These are phyloP conservation scores for Ophiostoma triangulosporum DNA, from an alignment of 2,329 filamentous ascomycete species.

Conservation along the genomic window DNA sequence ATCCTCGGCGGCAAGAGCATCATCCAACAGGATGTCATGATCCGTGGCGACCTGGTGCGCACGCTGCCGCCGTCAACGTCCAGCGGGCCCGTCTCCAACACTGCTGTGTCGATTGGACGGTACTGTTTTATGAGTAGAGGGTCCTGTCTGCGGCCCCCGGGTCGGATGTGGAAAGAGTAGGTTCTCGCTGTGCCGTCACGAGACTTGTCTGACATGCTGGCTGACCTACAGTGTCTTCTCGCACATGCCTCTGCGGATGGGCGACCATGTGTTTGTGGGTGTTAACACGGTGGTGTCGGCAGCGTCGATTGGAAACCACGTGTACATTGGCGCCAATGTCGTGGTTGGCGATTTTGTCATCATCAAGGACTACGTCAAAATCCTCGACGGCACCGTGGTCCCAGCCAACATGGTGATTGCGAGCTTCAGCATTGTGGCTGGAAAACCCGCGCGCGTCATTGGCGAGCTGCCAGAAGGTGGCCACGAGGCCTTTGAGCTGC, in stretches of 20 bases:
- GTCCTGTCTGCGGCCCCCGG: slow-evolving; percentile 69
- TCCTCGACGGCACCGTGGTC: slow-evolving; percentile 73
- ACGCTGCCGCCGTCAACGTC: slow-evolving; percentile 33
- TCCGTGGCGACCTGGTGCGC: slow-evolving; percentile 74
- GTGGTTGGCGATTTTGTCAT: slow-evolving; percentile 78
- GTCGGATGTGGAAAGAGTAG: slow-evolving; percentile 63
- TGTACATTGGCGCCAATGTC: slow-evolving; percentile 66
- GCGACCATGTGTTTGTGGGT: slow-evolving; percentile 88
- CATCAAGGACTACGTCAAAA: slow-evolving; percentile 82
- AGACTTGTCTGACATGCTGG: too few relatives aligned
- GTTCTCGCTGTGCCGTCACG: slow-evolving; percentile 5
- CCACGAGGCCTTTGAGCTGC: slow-evolving; percentile 48
- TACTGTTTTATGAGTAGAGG: slow-evolving; percentile 80
- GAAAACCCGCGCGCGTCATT: slow-evolving; percentile 63
- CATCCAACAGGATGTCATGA: slow-evolving; percentile 87
- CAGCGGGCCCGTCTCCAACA: slow-evolving; percentile 30
- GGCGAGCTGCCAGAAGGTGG: slow-evolving; percentile 67
- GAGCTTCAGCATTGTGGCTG: slow-evolving; percentile 83
- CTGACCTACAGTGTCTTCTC: slow-evolving; percentile 39
- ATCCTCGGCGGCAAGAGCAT: slow-evolving; percentile 93
- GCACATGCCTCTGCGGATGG: slow-evolving; percentile 82
- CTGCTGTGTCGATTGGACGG: slow-evolving; percentile 74
- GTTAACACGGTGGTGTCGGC: slow-evolving; percentile 65
- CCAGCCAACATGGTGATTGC: slow-evolving; percentile 84
- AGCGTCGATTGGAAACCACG: slow-evolving; percentile 70